These are phyloP conservation scores for Pythium inflatum DNA, from an alignment of 352 stramenopile species.

Conservation along the genomic window DNA sequence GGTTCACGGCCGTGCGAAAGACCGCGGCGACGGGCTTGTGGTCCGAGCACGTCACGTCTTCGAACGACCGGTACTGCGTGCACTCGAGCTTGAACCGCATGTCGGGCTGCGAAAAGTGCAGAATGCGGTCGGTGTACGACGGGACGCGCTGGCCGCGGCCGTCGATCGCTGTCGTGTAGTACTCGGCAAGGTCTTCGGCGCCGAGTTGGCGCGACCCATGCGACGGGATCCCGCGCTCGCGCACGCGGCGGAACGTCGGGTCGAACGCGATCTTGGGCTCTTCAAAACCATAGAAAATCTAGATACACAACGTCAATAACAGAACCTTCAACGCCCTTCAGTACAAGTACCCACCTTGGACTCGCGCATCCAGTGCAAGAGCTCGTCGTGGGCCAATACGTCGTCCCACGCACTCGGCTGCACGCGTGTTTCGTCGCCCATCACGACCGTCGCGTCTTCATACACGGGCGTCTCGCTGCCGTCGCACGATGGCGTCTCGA, in stretches of 20 bases:
- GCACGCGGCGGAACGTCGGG: conserved; percentile 74
- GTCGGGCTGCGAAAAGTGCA: conserved; percentile 80
- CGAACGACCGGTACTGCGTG: conserved; percentile 70
- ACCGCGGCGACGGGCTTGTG: conserved; percentile 82
- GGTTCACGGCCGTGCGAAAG: conserved; percentile 73
- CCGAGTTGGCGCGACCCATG: conserved; percentile 7
- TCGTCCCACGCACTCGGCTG: conserved; percentile 60
- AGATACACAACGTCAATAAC: neutral
- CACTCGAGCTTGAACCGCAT: conserved; percentile 67
- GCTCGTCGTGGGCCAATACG: conserved; percentile 72
- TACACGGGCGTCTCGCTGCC: conserved; percentile 4
- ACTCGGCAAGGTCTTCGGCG: conserved; percentile 40
- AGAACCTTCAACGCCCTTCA: no score
- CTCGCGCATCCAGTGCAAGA: conserved; percentile 55
- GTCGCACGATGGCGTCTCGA: conserved; percentile 14
- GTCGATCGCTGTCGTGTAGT: conserved; percentile 64
- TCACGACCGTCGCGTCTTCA: neutral
- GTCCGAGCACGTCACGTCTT: conserved; percentile 77
- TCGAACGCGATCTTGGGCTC: conserved; percentile 79
- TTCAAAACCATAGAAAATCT: conserved; percentile 81
- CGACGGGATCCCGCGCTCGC: conserved; percentile 36
- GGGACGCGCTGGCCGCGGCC: conserved; percentile 72
- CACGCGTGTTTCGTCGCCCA: neutral
- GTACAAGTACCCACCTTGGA: conserved; percentile 17
- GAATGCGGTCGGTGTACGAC: conserved; percentile 91